phyloP scores from a whole-genome alignment of 2,329 filamentous ascomycete species.

The Fusarium begoniae region DNA sequence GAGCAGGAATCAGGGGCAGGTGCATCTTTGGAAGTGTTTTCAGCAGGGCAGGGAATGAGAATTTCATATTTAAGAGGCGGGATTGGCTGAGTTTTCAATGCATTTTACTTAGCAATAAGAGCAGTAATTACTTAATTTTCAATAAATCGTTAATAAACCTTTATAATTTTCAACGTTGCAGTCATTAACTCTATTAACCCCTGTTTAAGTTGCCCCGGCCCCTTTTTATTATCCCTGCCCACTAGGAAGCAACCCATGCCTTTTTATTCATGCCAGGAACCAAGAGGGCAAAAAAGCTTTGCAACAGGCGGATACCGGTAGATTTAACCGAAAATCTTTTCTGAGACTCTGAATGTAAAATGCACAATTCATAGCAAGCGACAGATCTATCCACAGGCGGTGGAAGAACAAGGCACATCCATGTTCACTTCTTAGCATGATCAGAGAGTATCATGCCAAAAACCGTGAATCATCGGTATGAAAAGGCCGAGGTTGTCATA shows the following conservation, averaged over 20 bases:
- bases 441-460: not conserved
- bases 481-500: not conserved
- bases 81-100: not conserved
- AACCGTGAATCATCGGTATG: conserved; percentile 3
- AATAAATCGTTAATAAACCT: not conserved
- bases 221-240: conserved; percentile 30
- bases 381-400: not conserved
- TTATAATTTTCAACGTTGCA: not conserved
- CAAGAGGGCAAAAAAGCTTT: conserved; percentile 7
- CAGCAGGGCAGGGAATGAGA: not conserved
- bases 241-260: conserved; percentile 14
- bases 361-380: not conserved
- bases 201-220: conserved; percentile 16
- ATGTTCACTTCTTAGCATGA: not conserved
- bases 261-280: conserved; percentile 22
- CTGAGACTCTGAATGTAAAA: not conserved
- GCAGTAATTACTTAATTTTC: not conserved
- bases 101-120: not conserved
- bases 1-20: conserved; percentile 22
- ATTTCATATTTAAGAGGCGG: not conserved
- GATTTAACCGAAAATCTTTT: not conserved
- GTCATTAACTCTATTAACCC: conserved; percentile 12
- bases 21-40: conserved; percentile 9
- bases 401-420: conserved; percentile 7
- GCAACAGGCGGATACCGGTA: conserved; percentile 3